These are phyloP conservation scores for Globisporangium uncinulatum DNA, from an alignment of 352 stramenopile species.

Conservation along the genomic window DNA sequence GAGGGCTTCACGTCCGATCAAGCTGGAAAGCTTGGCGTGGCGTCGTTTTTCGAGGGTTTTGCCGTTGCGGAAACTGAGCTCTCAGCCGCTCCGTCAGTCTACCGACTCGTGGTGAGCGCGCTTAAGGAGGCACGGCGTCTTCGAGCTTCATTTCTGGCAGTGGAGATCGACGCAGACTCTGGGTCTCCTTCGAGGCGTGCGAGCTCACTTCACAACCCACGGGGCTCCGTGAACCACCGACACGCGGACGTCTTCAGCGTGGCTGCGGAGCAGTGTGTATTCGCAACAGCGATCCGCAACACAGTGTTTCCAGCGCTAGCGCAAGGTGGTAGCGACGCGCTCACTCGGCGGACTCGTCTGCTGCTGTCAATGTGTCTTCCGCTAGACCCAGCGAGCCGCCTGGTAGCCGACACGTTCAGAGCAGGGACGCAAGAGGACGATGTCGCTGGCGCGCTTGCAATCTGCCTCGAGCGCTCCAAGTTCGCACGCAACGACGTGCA, in stretches of 20 bases:
- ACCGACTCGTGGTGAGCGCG: constrained; percentile 1
- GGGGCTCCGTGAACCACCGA: background rate
- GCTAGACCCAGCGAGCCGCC: constrained; percentile 13
- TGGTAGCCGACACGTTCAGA: constrained; percentile 13
- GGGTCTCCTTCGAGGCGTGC: background rate
- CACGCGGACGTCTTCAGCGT: background rate
- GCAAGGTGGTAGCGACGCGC: background rate
- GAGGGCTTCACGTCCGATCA: constrained; percentile 23
- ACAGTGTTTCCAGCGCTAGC: constrained; percentile 1
- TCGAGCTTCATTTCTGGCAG: constrained; percentile 2
- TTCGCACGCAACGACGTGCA: constrained; percentile 11
- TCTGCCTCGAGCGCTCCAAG: constrained; percentile 29
- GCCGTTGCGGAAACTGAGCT: constrained; percentile 5
- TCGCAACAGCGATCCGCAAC: constrained; percentile 5
- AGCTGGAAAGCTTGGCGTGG: constrained; percentile 9
- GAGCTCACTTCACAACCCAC: background rate
- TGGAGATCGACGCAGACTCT: background rate
- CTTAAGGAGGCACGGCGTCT: constrained; percentile 5
- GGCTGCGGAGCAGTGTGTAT: constrained; percentile 9
- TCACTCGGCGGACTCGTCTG: constrained; percentile 2
- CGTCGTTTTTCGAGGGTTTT: constrained; percentile 22
- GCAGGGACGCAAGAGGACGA: constrained; percentile 16
- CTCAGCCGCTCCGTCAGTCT: background rate
- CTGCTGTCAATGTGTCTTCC: constrained; percentile 23
- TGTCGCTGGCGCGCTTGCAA: constrained; percentile 35